Base-by-base conservation (phyloP, 2,329 filamentous ascomycete species). In the Fusarium sambucinum region DNA sequence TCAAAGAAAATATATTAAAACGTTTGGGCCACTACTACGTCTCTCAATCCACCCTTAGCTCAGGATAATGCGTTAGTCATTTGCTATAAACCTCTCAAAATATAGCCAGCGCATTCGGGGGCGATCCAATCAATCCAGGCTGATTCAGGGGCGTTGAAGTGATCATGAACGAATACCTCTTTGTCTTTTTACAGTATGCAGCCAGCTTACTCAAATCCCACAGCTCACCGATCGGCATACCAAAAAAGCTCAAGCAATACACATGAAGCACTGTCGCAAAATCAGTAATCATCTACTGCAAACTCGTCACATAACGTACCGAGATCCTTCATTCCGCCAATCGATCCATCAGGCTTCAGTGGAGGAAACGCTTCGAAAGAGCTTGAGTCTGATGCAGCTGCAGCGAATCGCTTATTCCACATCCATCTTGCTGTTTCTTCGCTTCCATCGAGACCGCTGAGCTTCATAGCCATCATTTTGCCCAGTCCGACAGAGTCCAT, bases 341-440 rank as follows among this genome's bases (percentile, higher is more conserved):
- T 37, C 0, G 76, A 76, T 2, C 82, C 81, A 51, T 83, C 80
- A 7, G 77, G 66, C 55, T 82, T 80, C 33, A 85, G 54, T 1
- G 86, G 85, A 3, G 89, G 88, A 77, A 87, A 86, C 1, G 85
- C 83, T 78, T 93, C 90, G 64, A 92, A 91, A 0, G 85, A 81
- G 21, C 85, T 86, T 14, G 84, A 80, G 73, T 93, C 90, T 0
- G 88, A 87, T 0, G 85, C 88, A 2, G 90, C 89, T 1, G 86
- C 87, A 0, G 89, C 82, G 69, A 93, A 92, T 53, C 89, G 88
- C 68, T 84, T 86, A 72, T 92, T 88, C 80, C 91, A 90, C 60
- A 92, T 66, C 89, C 90, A 93, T 54, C 86, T 84, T 10, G 87
- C 79, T 6, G 89, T 84, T 44, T 84, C 84, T 47, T 86, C 78